Evolutionary conservation across 148 eudicot species (phyloP).

Genomic region (Camellia granthamiana): DNA sequence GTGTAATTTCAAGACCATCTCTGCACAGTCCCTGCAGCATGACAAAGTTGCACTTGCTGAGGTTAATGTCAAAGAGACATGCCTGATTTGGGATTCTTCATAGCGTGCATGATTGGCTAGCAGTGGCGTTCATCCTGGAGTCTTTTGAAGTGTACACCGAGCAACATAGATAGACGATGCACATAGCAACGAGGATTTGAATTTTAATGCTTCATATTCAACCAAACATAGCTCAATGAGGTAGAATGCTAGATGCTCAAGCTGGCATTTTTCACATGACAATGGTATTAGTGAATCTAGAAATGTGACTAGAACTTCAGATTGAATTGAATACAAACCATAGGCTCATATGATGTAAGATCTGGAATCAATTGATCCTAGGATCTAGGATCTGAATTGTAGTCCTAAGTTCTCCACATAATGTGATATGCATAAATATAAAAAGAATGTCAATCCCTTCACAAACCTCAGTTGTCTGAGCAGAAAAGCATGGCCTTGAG

Average conservation of each 20-base stretch:
- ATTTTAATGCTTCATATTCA: constrained; percentile 68
- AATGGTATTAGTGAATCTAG: background rate
- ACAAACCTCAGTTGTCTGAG: background rate
- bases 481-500: background rate
- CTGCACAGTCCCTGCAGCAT: constrained; percentile 67
- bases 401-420: background rate
- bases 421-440: background rate
- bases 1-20: constrained; percentile 63
- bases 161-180: constrained; percentile 89
- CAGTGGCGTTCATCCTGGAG: constrained; percentile 72
- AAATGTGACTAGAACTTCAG: background rate
- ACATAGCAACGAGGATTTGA: constrained; percentile 76
- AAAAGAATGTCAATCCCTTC: background rate
- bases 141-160: constrained; percentile 55
- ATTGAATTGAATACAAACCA: background rate
- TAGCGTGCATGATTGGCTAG: constrained; percentile 59
- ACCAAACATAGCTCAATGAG: constrained; percentile 83
- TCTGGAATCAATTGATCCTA: background rate
- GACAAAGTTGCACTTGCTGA: background rate
- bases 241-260: constrained; percentile 85
- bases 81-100: constrained; percentile 65
- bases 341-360: background rate
- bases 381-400: background rate
- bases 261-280: constrained; percentile 35
- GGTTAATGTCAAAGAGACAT: constrained; percentile 11